Evolutionary conservation across 306 rosid genomes (phyloP).

Genomic region (Quercus suber): DNA sequence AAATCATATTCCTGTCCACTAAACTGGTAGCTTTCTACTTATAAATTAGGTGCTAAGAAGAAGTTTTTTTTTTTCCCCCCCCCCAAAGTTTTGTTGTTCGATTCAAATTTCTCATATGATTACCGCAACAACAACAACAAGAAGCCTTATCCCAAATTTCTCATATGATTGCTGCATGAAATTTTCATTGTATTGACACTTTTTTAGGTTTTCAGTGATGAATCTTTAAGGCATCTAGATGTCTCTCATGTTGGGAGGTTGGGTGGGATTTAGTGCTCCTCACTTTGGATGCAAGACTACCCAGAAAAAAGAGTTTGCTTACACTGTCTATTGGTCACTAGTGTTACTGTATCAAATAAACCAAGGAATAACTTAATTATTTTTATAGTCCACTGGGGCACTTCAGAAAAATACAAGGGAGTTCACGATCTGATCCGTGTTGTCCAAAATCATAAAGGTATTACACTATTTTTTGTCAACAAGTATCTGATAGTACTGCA

Average conservation of each 20-base stretch:
- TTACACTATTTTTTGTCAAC: not conserved
- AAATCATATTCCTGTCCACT: not conserved
- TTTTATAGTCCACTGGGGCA: not conserved
- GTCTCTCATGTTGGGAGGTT: not conserved
- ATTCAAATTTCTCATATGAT: not conserved
- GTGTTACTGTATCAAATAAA: not conserved
- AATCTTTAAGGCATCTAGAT: not conserved
- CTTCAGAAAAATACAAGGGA: not conserved
- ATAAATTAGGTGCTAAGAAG: not conserved
- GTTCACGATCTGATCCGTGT: not conserved
- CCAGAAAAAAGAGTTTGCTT: not conserved
- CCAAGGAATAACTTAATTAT: not conserved
- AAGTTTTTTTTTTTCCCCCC: not conserved
- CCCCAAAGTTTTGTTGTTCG: not conserved
- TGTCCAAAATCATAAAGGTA: not conserved
- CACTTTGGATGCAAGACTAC: not conserved
- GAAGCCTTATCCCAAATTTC: no score
- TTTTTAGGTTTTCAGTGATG: not conserved
- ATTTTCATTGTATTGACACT: not conserved
- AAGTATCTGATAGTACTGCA: not conserved
- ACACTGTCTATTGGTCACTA: not conserved
- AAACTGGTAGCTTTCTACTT: not conserved
- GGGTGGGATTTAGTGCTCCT: not conserved
- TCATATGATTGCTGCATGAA: not conserved
- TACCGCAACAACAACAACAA: not conserved